These are phyloP conservation scores for Phytophthora pisi DNA, from an alignment of 352 stramenopile species.

Conservation along the genomic window DNA sequence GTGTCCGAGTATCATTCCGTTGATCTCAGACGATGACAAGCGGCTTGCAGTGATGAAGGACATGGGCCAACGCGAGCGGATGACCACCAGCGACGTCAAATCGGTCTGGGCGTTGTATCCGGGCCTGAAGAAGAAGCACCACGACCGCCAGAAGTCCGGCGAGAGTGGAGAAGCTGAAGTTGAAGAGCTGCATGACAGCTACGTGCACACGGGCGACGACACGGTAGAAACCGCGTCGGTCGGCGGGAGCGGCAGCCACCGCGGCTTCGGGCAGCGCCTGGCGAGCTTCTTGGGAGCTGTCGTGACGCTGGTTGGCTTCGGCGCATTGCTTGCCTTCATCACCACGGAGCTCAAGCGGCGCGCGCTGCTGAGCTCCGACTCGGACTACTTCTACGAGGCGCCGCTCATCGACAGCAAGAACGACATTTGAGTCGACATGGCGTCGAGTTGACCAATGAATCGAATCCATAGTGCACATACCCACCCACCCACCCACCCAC, in stretches of 20 bases:
- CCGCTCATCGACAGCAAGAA: slow-evolving; percentile 64
- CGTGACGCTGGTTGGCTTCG: slow-evolving; percentile 63
- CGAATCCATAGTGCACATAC: slow-evolving; percentile 14
- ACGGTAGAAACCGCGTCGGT: slow-evolving; percentile 19
- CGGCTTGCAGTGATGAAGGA: slow-evolving; percentile 57
- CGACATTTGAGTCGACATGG: slow-evolving; percentile 25
- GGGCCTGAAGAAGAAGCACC: slow-evolving; percentile 48
- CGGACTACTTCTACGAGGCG: slow-evolving; percentile 72
- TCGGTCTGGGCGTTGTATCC: slow-evolving; percentile 79
- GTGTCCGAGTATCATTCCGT: slow-evolving; percentile 73
- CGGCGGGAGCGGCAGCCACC: slow-evolving; percentile 5
- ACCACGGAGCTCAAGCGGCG: slow-evolving; percentile 45
- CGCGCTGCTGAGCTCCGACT: slow-evolving; percentile 36
- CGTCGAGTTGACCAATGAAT: slow-evolving; percentile 8
- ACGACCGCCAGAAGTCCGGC: slow-evolving; percentile 44
- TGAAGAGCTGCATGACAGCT: slow-evolving; percentile 58
- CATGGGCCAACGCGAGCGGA: slow-evolving; percentile 79
- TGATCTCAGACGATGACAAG: slow-evolving; percentile 55
- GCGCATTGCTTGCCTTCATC: slow-evolving; percentile 47
- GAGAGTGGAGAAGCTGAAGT: slow-evolving; percentile 28
- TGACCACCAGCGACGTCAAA: slow-evolving; percentile 77
- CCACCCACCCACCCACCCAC: not conserved
- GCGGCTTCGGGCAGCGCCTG: slow-evolving; percentile 49
- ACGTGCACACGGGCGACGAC: slow-evolving; percentile 65
- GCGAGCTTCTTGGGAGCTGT: slow-evolving; percentile 72